Base-by-base conservation (phyloP, 2,329 filamentous ascomycete species). In the Thermoascus crustaceus region DNA sequence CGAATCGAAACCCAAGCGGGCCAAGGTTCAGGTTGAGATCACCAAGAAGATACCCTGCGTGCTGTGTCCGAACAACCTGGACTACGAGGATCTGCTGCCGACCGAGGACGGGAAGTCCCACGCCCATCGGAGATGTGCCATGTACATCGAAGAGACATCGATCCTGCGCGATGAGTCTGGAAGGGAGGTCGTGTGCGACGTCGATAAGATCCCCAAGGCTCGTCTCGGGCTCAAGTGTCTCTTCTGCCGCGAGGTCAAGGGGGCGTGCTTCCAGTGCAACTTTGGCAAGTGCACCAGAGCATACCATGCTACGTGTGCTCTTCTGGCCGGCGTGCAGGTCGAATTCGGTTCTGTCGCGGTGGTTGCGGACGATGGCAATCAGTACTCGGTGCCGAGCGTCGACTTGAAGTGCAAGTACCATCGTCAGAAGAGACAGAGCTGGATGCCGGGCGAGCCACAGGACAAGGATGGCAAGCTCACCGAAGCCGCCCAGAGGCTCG, bases 241-340 rank as follows among this genome's bases (percentile, higher is more conserved):
- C 42, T 94, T 85, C 64, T 98, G 91, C 56, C 85, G 88, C 21
- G 93, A 87, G 20, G 93, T 91, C 60, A 84, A 83, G 38, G 91
- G 91, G n/a, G 86, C 86, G 10, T 95, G 89, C 63, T 93, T 98
- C 65, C 89, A 96, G 60, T 98, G 91, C 62, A 93, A 86, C 1
- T 82, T 86, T 48, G 89, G 88, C 67, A 96, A 94, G 58, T 98
- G 91, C 52, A 82, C 85, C 3, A 74, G 91, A 44, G 82, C 89
- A 6, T 98, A 95, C 61, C 91, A 98, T 57, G 85, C 89, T 10
- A 96, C 88, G 1, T 98, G 91, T 57, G 91, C 91, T 2, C 82
- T 87, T 5, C 80, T 89, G 14, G 89, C 88, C 22, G 91, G 91
- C 38, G 87, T 95, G 2, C 84, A 94, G 55, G 80, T 95, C 32